A percentile compares a stretch with the other conserved stretches of the same genome.
Evolutionary conservation across 352 stramenopile genomes (phyloP).

Genomic region (Phytophthora capsici): DNA sequence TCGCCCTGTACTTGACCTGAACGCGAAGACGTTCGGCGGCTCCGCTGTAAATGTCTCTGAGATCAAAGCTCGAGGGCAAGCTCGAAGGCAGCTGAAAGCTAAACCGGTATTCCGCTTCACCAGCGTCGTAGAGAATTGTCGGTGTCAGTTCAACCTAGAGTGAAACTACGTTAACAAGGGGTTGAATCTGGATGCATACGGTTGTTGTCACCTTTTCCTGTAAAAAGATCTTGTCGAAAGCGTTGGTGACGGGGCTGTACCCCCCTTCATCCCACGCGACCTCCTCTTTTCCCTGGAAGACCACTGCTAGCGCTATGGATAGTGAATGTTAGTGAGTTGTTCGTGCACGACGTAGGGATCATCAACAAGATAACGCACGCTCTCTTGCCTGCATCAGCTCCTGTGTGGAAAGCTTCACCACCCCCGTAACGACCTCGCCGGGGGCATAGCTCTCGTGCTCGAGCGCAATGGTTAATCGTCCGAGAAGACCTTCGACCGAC

Average conservation of each 20-base stretch:
- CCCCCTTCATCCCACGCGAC: slow-evolving; percentile 42
- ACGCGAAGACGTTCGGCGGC: slow-evolving; percentile 35
- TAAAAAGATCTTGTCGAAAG: slow-evolving; percentile 41
- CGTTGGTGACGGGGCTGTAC: slow-evolving; percentile 35
- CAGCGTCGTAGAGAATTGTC: slow-evolving; percentile 17
- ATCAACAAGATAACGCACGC: slow-evolving; percentile 26
- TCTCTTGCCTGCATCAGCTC: slow-evolving; percentile 37
- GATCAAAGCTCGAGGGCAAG: slow-evolving; percentile 39
- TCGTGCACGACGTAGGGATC: background rate
- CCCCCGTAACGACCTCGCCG: slow-evolving; percentile 32
- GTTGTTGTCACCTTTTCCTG: slow-evolving; percentile 31
- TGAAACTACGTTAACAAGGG: slow-evolving; percentile 1
- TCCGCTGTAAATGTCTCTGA: slow-evolving; percentile 37
- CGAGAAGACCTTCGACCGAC: slow-evolving; percentile 37
- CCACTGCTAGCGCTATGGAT: slow-evolving; percentile 29
- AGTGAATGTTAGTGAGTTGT: slow-evolving; percentile 1
- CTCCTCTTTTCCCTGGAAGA: slow-evolving; percentile 33
- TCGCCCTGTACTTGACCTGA: slow-evolving; percentile 36
- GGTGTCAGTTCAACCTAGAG: slow-evolving; percentile 33
- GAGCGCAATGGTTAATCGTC: slow-evolving; percentile 36
- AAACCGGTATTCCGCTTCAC: slow-evolving; percentile 32
- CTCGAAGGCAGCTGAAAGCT: slow-evolving; percentile 25
- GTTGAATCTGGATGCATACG: background rate
- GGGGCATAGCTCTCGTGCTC: slow-evolving; percentile 32
- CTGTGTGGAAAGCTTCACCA: slow-evolving; percentile 31